Percentiles rank a stretch among this genome's conserved stretches.
Evolutionary conservation across 2,329 filamentous ascomycete species (phyloP).

Genomic region (Diaporthe ilicicola): DNA sequence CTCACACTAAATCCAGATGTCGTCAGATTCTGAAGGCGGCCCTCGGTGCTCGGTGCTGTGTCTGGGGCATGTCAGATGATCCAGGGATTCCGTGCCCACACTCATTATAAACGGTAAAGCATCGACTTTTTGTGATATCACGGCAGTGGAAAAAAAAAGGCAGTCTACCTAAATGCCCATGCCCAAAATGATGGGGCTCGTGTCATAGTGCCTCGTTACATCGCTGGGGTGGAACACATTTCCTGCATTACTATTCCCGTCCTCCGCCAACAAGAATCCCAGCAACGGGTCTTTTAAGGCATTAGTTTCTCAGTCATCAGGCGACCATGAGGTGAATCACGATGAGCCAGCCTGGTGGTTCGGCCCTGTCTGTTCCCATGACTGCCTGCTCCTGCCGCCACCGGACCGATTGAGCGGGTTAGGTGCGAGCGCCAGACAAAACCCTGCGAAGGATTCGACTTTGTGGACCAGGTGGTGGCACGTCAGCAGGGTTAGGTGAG

Average conservation of each 20-base stretch:
- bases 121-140: no score
- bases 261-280: background rate
- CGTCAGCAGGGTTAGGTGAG: slow-evolving; percentile 18
- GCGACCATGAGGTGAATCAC: background rate
- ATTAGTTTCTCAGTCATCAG: background rate
- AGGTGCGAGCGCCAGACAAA: background rate
- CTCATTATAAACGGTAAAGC: background rate
- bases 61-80: slow-evolving; percentile 9
- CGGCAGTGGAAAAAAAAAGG: no score
- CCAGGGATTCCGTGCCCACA: background rate
- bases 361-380: background rate
- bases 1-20: background rate
- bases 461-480: background rate
- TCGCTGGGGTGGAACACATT: background rate
- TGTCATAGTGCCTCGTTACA: background rate
- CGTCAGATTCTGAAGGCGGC: background rate
- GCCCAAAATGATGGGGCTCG: background rate
- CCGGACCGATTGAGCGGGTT: background rate
- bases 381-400: background rate
- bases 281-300: background rate
- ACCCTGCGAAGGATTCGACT: background rate
- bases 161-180: no score
- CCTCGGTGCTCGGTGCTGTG: no score
- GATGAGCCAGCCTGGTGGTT: background rate
- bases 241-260: background rate